A percentile compares a stretch with the other conserved stretches of the same genome.
These are phyloP conservation scores for Tolypocladium album DNA, from an alignment of 2,329 filamentous ascomycete genomes.

Conservation along the genomic window DNA sequence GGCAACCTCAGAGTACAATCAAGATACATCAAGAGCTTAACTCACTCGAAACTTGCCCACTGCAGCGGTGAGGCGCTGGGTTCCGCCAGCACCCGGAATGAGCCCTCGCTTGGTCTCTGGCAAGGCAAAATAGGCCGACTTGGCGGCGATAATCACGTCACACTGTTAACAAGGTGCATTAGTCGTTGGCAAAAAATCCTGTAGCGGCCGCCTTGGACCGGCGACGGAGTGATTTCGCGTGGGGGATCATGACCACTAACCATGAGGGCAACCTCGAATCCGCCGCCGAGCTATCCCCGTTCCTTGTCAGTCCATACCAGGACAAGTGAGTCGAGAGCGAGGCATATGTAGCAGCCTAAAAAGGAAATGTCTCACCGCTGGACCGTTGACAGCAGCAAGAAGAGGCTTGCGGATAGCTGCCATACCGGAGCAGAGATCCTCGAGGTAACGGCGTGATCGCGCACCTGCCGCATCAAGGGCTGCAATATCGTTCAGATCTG, in stretches of 20 bases:
- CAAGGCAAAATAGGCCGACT: slow-evolving; percentile 24
- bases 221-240: background rate
- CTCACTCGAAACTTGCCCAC: slow-evolving; percentile 29
- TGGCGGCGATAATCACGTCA: slow-evolving; percentile 26
- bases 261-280: slow-evolving; percentile 37
- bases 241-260: slow-evolving; percentile 14
- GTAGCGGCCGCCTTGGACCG: background rate
- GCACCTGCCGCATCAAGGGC: slow-evolving; percentile 19
- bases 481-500: slow-evolving; percentile 24
- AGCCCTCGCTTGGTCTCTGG: slow-evolving; percentile 29
- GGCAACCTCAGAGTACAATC: background rate
- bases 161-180: slow-evolving; percentile 15
- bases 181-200: background rate
- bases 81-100: slow-evolving; percentile 29
- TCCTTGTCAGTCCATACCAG: background rate
- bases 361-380: slow-evolving; percentile 31
- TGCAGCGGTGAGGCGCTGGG: slow-evolving; percentile 27
- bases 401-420: slow-evolving; percentile 30
- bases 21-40: background rate
- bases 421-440: slow-evolving; percentile 28
- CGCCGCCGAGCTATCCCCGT: slow-evolving; percentile 32
- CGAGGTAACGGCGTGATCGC: slow-evolving; percentile 22
- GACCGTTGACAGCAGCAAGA: slow-evolving; percentile 37
- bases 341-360: slow-evolving; percentile 1
- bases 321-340: background rate